Conservation (phyloP, 148 eudicot species). For the Vaccinium vitisidaea region DNA sequence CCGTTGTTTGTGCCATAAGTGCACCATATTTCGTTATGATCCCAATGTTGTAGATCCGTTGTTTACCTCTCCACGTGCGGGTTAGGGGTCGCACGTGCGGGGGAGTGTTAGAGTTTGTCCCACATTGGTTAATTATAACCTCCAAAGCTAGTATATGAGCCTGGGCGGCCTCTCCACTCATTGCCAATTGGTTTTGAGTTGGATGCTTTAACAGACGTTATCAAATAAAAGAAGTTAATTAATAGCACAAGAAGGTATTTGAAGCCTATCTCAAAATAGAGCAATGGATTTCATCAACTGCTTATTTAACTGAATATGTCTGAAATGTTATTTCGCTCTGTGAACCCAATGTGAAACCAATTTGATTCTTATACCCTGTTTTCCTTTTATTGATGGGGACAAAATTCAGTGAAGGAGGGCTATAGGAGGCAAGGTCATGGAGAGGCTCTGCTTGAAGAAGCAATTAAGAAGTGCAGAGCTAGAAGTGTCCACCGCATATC, state of each 20-base stretch:
- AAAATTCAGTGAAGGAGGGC: conserved; percentile 64
- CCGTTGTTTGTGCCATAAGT: too few species aligned
- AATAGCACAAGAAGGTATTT: not conserved
- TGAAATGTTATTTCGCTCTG: not conserved
- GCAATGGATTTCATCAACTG: not conserved
- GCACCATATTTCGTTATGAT: too few species aligned
- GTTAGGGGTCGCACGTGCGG: too few species aligned
- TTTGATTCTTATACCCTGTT: not conserved
- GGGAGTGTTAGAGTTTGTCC: too few species aligned
- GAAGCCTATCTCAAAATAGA: not conserved
- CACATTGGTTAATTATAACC: too few species aligned
- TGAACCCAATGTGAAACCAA: too few species aligned
- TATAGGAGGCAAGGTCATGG: conserved; percentile 69
- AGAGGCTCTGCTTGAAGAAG: conserved; percentile 68
- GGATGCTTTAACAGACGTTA: too few species aligned
- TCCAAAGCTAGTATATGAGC: too few species aligned
- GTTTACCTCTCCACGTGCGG: too few species aligned
- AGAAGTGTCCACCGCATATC: conserved; percentile 62
- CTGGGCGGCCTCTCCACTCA: too few species aligned
- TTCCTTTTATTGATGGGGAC: conserved; percentile 1
- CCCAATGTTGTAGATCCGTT: too few species aligned
- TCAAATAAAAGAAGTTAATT: not conserved
- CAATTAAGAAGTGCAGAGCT: conserved; percentile 65
- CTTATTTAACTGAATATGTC: not conserved
- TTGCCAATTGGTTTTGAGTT: too few species aligned